Evolutionary conservation across 2,329 filamentous ascomycete genomes (phyloP).

Genomic region (Exophiala xenobiotica): DNA sequence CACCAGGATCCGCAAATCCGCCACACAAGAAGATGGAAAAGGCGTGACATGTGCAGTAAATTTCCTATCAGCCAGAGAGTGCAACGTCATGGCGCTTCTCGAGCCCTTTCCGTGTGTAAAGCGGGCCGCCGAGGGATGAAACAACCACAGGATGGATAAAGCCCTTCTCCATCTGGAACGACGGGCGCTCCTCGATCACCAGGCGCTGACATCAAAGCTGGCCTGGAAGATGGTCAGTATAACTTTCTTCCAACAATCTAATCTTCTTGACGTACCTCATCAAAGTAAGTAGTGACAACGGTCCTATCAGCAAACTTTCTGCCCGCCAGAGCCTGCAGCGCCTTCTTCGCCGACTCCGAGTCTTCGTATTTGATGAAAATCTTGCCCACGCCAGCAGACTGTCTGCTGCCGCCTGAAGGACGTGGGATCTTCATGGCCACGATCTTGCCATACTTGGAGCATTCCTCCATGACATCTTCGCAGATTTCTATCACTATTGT

Average conservation of each 20-base stretch:
- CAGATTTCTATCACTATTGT: conserved; percentile 98
- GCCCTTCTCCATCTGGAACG: too few relatives aligned
- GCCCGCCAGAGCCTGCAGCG: conserved; percentile 84
- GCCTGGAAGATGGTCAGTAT: conserved; percentile 58
- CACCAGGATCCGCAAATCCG: too few relatives aligned
- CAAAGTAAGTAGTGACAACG: conserved; percentile 94
- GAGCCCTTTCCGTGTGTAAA: too few relatives aligned
- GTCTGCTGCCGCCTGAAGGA: conserved; percentile 76
- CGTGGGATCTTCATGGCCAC: conserved; percentile 90
- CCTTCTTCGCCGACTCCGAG: conserved; percentile 74
- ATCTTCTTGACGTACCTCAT: conserved; percentile 61
- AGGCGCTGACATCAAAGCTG: conserved; percentile 89
- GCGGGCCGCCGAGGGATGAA: too few relatives aligned
- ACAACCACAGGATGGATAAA: too few relatives aligned
- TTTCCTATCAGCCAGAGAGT: too few relatives aligned
- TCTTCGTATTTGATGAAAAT: conserved; percentile 94
- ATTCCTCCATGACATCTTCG: conserved; percentile 92
- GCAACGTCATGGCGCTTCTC: too few relatives aligned
- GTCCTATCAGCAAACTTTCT: conserved; percentile 95
- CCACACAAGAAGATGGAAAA: too few relatives aligned
- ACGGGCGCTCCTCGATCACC: conserved; percentile 56
- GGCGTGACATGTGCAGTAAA: too few relatives aligned
- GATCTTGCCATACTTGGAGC: conserved; percentile 82
- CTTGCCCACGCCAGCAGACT: conserved; percentile 89
- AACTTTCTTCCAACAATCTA: conserved; percentile 17